Base-by-base conservation (phyloP, 2,329 filamentous ascomycete species). In the Alternaria arborescens region DNA sequence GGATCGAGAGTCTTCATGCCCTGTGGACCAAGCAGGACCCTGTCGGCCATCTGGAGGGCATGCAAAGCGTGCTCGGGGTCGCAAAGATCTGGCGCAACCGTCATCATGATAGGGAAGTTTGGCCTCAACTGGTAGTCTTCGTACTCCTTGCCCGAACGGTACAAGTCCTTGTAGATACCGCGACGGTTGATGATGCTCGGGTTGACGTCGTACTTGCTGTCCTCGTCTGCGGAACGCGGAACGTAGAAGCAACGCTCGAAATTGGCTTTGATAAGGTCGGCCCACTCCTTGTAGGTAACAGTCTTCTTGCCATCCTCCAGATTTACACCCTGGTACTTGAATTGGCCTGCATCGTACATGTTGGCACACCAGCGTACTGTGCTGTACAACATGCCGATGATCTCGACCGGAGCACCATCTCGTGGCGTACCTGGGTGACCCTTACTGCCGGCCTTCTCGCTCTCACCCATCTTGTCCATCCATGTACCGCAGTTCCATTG, bases 401-500 rank as follows among this genome's bases (percentile, higher is more conserved):
- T 98, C 78, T 99, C 95, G 57, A 99, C 87, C 20, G 95, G 93
- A 42, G 95, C 93, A 30, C 95, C 95, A 76, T 99, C 96, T 71
- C 96, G 91, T 47, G 95, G 95, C n/a, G 95, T 99, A 8, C 94
- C 95, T 0, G 95, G 96, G 20, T 97, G 84, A 51, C 95, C 96
- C 82, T 97, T 98, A 73, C 89, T 97, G 60, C 91, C 90, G 16
- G 96, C 95, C 63, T 89, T 91, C 66, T 91, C 88, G 64, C 93
- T 97, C 79, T 99, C 95, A n/a, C 95, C 95, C 95, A 99, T 99
- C 86, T 99, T 99, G 84, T 99, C 95, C 93, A 97, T 97, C 95
- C 95, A 99, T 1, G 95, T 99, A 53, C 95, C 95, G 71, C 96
- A 99, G 79, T 99, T 99, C 80, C 83, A 86, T 75, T 97, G 94